Evolutionary conservation across 2,329 filamentous ascomycete species (phyloP), one percentile per base, ranked within the genome.

Genomic region (Monilinia aucupariae): DNA sequence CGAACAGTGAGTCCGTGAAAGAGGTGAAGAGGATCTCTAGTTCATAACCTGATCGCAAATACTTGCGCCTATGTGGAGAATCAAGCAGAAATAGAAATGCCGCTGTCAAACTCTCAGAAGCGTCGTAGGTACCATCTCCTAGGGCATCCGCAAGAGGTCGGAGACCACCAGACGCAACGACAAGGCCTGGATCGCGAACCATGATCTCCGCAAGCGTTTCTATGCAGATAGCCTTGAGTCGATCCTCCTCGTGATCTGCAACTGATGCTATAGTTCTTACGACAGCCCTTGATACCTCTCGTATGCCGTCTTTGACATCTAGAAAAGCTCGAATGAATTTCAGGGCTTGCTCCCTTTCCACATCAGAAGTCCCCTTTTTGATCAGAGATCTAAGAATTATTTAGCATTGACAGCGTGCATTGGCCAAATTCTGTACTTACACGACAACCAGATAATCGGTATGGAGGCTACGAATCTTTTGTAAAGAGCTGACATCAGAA

Each of bases 271-370:
- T 87, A 8, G 93, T 94, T 61, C 94, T 86, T 9, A 96, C 89
- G 25, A 99, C 86, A 0, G 91, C 88, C 64, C 90, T 84, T 1
- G 94, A 96, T 43, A 99, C 83, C 74, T 99, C 93, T 66, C 85
- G 83, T 10, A 96, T 87, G 13, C 94, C 94, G 66, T 92, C 91
- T 73, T 97, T 97, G 67, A 97, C 91, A 73, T 99, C 94, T 3
- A 99, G 79, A 72, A 99, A 99, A 12, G 92, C 91, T 64, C 94
- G 86, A 32, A 97, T 88, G 74, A 99, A 97, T 74, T 99, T 99
- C 71, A 99, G 80, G 15, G 94, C 94, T 76, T 99, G 94, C 75
- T 99, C 94, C 61, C 96, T 85, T 78, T 99, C 94, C 22, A 99
- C 90, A 69, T 93, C 92, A n/a, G 93, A 91, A 75, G 97, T 97